Percentiles rank a stretch among this genome's conserved stretches.
Conservation (phyloP, 2,329 filamentous ascomycete species). For the Microcyclospora tardicrescens region DNA sequence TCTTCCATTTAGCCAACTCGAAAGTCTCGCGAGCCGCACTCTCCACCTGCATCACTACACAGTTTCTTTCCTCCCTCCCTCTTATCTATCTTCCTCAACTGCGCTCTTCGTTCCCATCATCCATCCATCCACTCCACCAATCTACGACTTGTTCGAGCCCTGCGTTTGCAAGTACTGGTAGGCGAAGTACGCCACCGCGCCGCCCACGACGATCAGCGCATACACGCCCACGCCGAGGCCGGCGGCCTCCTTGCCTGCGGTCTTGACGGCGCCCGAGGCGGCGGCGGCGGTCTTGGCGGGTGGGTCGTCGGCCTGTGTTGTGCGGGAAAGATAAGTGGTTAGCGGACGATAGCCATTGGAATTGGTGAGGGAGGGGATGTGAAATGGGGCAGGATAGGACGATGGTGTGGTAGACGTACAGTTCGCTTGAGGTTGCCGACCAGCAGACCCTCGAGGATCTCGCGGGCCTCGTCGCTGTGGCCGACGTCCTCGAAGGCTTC, state of each 20-base stretch:
- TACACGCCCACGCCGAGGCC: conserved; percentile 68
- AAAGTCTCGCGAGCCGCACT: too few species aligned
- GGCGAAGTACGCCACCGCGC: conserved; percentile 60
- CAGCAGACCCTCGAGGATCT: conserved; percentile 68
- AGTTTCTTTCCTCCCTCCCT: too few species aligned
- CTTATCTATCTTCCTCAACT: too few species aligned
- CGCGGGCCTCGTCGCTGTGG: conserved; percentile 95
- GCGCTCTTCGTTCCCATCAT: background rate
- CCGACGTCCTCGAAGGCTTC: conserved; percentile 99
- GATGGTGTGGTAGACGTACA: conserved; percentile 40
- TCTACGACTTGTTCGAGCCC: conserved; percentile 25
- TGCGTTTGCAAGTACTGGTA: conserved; percentile 70
- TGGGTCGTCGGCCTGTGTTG: conserved; percentile 59
- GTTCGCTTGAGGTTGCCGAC: conserved; percentile 68
- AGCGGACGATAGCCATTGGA: background rate
- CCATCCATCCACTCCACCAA: background rate
- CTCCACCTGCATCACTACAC: too few species aligned
- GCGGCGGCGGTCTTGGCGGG: conserved; percentile 48
- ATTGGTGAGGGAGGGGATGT: background rate
- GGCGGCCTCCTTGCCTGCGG: conserved; percentile 25
- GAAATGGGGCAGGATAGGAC: background rate
- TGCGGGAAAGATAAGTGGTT: background rate
- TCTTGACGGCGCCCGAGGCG: conserved; percentile 38
- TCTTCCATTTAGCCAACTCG: too few species aligned
- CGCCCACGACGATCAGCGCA: conserved; percentile 65